These are phyloP conservation scores for Trametes maxima DNA, from an alignment of 768 basidiomycete species.

Conservation along the genomic window DNA sequence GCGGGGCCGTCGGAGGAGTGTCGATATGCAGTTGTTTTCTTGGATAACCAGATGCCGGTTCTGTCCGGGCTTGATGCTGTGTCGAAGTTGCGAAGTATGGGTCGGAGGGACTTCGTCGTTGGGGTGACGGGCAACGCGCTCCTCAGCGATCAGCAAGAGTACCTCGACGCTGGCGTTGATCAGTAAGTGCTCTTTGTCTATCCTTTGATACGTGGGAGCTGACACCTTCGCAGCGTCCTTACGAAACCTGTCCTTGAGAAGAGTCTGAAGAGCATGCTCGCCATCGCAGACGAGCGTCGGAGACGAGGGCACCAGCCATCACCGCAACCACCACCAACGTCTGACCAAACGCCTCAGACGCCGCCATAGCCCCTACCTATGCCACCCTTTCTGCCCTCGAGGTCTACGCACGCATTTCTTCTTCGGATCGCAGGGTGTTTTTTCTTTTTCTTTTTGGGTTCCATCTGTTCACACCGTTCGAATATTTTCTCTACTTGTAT, in stretches of 20 bases:
- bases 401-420: background rate
- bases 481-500: background rate
- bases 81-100: conserved; percentile 61
- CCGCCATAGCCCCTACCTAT: background rate
- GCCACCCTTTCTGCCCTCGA: background rate
- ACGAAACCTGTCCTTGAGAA: conserved; percentile 79
- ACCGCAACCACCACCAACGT: conserved; percentile 8
- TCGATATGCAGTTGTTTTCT: conserved; percentile 50
- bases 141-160: conserved; percentile 70
- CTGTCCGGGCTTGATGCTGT: conserved; percentile 76
- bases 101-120: conserved; percentile 77
- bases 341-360: background rate
- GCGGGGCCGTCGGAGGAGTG: conserved; percentile 21
- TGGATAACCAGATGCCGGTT: conserved; percentile 83
- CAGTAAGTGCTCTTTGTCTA: conserved; percentile 47
- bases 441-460: background rate
- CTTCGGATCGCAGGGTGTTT: no score
- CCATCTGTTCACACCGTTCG: background rate
- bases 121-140: conserved; percentile 58
- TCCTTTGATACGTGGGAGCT: background rate
- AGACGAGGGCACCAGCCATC: conserved; percentile 17
- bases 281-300: conserved; percentile 45
- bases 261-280: conserved; percentile 45
- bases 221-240: conserved; percentile 51
- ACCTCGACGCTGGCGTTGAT: conserved; percentile 74